Conservation (phyloP, 75 land plant genomes). For the Cunninghamia lanceolata region DNA sequence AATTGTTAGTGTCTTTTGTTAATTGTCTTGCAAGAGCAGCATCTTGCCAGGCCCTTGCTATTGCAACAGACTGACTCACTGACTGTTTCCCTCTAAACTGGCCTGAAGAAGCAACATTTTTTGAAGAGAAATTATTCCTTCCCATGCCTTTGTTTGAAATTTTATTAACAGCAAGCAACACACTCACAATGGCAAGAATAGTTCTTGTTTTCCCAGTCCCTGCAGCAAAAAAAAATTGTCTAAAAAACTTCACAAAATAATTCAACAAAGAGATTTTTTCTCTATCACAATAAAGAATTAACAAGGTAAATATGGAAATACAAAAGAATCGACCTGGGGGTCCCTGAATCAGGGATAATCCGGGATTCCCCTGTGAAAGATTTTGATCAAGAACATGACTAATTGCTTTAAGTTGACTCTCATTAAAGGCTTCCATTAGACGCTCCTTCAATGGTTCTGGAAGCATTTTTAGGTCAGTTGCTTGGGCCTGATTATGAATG, state of each 20-base stretch:
- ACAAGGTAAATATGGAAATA: neutral
- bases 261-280: neutral
- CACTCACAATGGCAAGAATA: constrained; percentile 86
- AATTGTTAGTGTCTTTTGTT: constrained; percentile 26
- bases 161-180: constrained; percentile 44
- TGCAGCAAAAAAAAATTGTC: constrained; percentile 14
- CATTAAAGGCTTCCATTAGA: constrained; percentile 66
- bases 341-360: constrained; percentile 89
- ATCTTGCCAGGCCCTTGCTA: constrained; percentile 92
- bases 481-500: constrained; percentile 13
- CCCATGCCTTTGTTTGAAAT: neutral
- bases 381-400: constrained; percentile 42
- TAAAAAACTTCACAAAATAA: neutral
- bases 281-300: neutral
- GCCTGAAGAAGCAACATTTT: neutral
- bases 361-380: constrained; percentile 23
- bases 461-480: constrained; percentile 31
- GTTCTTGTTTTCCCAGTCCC: constrained; percentile 97
- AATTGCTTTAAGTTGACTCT: constrained; percentile 86
- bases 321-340: constrained; percentile 74
- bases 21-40: constrained; percentile 78
- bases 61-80: constrained; percentile 56
- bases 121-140: constrained; percentile 6
- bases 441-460: constrained; percentile 49
- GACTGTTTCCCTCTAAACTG: neutral